Evolutionary conservation across 495 filamentous ascomycete species (phyloP).

Genomic region (Tuber borchii): DNA sequence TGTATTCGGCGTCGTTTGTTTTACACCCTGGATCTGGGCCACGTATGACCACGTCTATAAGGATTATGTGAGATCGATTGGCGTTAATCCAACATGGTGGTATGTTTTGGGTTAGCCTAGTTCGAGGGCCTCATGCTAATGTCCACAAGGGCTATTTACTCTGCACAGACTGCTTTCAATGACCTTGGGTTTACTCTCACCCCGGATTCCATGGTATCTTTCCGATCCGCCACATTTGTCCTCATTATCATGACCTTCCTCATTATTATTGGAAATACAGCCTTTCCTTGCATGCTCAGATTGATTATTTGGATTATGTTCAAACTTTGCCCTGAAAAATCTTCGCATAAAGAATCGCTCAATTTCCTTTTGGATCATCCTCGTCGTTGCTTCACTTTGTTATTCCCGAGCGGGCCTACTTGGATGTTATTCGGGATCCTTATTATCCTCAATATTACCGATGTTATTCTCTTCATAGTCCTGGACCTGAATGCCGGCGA

Average conservation of each 20-base stretch:
- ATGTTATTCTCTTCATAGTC: conserved; percentile 56
- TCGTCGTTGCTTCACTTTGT: conserved; percentile 57
- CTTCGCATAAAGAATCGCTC: conserved; percentile 47
- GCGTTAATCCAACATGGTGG: conserved; percentile 75
- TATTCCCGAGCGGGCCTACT: conserved; percentile 56
- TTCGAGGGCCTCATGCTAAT: conserved; percentile 11
- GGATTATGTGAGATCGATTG: conserved; percentile 53
- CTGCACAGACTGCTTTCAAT: conserved; percentile 75
- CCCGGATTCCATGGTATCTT: conserved; percentile 63
- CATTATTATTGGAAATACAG: conserved; percentile 69
- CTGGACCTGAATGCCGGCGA: conserved; percentile 51
- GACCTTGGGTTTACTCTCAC: conserved; percentile 69
- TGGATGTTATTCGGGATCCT: conserved; percentile 59
- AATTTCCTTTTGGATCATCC: conserved; percentile 57
- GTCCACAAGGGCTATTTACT: conserved; percentile 62
- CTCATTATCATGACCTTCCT: conserved; percentile 59
- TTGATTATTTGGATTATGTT: conserved; percentile 60
- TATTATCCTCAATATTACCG: conserved; percentile 52
- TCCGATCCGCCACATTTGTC: conserved; percentile 55
- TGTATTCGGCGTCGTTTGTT: conserved; percentile 46
- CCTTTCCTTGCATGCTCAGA: conserved; percentile 66
- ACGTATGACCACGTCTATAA: conserved; percentile 46
- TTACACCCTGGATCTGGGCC: conserved; percentile 73
- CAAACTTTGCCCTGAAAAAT: conserved; percentile 48
- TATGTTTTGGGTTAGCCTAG: conserved; percentile 13